These are phyloP conservation scores for Canariomyces notabilis DNA, from an alignment of 2,329 filamentous ascomycete species.

Conservation along the genomic window DNA sequence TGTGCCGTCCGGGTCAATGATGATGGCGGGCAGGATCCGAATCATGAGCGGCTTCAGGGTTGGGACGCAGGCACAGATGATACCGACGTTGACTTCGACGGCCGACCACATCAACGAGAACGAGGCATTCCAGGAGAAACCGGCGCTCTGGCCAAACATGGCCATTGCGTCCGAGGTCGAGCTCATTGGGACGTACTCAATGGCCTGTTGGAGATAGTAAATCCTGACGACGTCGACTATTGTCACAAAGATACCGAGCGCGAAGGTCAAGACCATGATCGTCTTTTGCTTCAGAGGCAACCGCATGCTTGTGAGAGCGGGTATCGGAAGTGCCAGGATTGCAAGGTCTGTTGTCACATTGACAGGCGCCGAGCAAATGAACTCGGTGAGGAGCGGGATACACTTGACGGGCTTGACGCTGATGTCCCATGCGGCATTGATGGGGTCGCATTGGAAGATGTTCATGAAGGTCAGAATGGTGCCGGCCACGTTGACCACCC, in stretches of 20 bases:
- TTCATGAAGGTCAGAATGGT: slow-evolving; percentile 78
- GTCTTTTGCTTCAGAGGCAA: slow-evolving; percentile 81
- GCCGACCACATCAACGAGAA: slow-evolving; percentile 90
- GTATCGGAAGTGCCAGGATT: slow-evolving; percentile 81
- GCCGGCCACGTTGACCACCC: slow-evolving; percentile 73
- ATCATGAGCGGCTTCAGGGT: slow-evolving; percentile 82
- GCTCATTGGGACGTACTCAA: slow-evolving; percentile 38
- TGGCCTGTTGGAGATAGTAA: slow-evolving; percentile 78
- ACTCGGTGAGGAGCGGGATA: slow-evolving; percentile 56
- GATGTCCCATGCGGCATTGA: slow-evolving; percentile 61
- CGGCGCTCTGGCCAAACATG: slow-evolving; percentile 46
- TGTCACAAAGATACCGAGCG: slow-evolving; percentile 80
- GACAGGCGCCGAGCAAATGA: slow-evolving; percentile 73
- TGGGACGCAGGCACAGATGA: slow-evolving; percentile 88
- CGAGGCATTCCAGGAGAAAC: slow-evolving; percentile 70
- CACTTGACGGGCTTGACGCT: slow-evolving; percentile 37
- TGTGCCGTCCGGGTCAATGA: slow-evolving; percentile 48
- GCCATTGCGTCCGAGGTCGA: slow-evolving; percentile 35
- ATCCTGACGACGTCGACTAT: slow-evolving; percentile 86
- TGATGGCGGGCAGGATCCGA: slow-evolving; percentile 52
- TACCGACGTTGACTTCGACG: slow-evolving; percentile 84
- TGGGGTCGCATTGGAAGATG: slow-evolving; percentile 77
- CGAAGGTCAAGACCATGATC: slow-evolving; percentile 80
- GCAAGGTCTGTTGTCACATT: slow-evolving; percentile 90
- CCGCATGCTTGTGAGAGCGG: slow-evolving; percentile 80